These are phyloP conservation scores for Aureobasidium uvarum DNA, from an alignment of 2,329 filamentous ascomycete genomes.

Conservation along the genomic window DNA sequence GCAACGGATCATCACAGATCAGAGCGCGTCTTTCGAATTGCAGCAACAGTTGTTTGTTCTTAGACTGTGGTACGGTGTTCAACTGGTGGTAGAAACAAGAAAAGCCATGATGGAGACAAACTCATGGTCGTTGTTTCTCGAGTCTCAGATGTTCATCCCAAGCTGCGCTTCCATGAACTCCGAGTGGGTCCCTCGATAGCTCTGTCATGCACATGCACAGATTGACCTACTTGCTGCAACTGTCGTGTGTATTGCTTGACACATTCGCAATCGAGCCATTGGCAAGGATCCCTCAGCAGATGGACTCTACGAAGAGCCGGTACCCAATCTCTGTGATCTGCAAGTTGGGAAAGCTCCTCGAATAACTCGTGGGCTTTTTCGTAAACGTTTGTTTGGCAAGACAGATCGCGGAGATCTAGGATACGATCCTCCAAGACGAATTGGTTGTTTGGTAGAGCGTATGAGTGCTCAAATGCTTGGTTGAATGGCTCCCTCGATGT, in stretches of 20 bases:
- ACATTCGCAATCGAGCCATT: constrained; percentile 2
- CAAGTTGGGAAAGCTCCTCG: background rate
- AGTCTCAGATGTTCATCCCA: too few relatives aligned
- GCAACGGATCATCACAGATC: too few relatives aligned
- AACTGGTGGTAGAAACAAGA: too few relatives aligned
- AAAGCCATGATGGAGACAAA: too few relatives aligned
- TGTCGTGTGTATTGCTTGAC: background rate
- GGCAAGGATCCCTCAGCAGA: background rate
- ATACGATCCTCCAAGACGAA: background rate
- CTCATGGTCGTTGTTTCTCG: too few relatives aligned
- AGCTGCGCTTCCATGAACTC: too few relatives aligned
- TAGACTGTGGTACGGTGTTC: too few relatives aligned
- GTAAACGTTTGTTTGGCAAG: background rate
- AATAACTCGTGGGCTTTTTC: constrained; percentile 2
- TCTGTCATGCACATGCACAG: background rate
- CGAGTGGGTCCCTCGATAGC: background rate
- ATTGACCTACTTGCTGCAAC: background rate
- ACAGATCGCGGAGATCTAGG: background rate
- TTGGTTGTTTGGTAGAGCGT: background rate
- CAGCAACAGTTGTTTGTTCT: too few relatives aligned
- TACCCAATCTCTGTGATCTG: background rate
- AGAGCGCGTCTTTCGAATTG: too few relatives aligned
- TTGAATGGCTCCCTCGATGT: background rate
- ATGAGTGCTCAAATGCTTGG: background rate
- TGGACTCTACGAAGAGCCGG: background rate